A percentile compares a stretch with the other conserved stretches of the same genome.
phyloP scores from a whole-genome alignment of 2,329 filamentous ascomycete species.

The Pestalotiopsis sp. region DNA sequence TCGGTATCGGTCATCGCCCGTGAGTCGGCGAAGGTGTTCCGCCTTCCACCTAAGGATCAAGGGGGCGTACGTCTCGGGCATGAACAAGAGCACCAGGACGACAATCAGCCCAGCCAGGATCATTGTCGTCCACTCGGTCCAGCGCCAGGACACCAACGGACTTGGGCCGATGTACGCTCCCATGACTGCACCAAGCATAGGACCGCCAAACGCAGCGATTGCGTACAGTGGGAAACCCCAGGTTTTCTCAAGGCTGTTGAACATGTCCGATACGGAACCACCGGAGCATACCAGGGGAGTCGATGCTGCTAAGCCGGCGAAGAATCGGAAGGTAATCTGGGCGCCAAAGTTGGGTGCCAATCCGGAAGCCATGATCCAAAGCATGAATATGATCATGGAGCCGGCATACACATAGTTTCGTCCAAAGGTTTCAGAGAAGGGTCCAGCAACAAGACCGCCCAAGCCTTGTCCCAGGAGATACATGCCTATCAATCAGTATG shows the following conservation, averaged over 20 bases:
- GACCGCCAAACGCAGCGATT: conserved; percentile 44
- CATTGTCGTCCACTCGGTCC: conserved; percentile 66
- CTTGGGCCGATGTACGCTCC: conserved; percentile 69
- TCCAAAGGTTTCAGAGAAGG: conserved; percentile 42
- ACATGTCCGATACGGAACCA: conserved; percentile 44
- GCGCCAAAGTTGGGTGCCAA: conserved; percentile 43
- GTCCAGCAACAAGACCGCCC: conserved; percentile 39
- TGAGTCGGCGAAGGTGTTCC: conserved; percentile 59
- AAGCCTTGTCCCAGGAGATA: conserved; percentile 40
- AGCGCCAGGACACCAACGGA: conserved; percentile 57
- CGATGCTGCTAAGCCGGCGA: conserved; percentile 48
- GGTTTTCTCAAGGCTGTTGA: conserved; percentile 36
- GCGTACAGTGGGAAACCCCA: conserved; percentile 50
- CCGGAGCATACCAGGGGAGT: conserved; percentile 45
- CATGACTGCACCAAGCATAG: conserved; percentile 42
- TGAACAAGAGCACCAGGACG: conserved; percentile 25
- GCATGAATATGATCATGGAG: conserved; percentile 42
- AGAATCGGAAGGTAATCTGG: conserved; percentile 48
- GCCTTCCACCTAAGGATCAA: conserved; percentile 63
- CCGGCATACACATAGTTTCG: conserved; percentile 36
- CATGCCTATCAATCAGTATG: conserved; percentile 20
- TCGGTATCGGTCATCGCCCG: conserved; percentile 62
- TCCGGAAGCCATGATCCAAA: conserved; percentile 47
- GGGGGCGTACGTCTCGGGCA: conserved; percentile 18
- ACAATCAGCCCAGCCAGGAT: conserved; percentile 64